Percentiles rank a stretch among this genome's conserved stretches.
phyloP scores from a whole-genome alignment of 2,329 filamentous ascomycete genomes.

The Hymenoscyphus infarciens region DNA sequence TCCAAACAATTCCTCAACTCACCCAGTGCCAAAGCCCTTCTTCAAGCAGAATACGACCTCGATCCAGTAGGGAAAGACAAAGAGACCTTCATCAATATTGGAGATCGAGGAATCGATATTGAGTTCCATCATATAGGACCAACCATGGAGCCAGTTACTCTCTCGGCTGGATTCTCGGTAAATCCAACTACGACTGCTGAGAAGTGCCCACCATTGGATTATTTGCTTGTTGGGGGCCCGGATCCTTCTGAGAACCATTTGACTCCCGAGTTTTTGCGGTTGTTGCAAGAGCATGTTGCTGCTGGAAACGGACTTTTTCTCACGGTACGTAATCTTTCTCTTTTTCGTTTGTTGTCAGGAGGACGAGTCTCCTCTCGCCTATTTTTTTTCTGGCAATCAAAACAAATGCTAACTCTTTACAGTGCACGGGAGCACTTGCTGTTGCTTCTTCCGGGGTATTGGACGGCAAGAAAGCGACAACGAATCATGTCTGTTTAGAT shows the following conservation, averaged over 20 bases:
- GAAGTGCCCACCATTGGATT: slow-evolving; percentile 38
- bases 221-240: slow-evolving; percentile 38
- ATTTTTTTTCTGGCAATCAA: too few species aligned
- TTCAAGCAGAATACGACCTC: neutral
- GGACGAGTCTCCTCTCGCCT: too few species aligned
- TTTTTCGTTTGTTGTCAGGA: too few species aligned
- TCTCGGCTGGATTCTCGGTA: slow-evolving; percentile 17
- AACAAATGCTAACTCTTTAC: too few species aligned
- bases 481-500: slow-evolving; percentile 39
- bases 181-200: slow-evolving; percentile 32
- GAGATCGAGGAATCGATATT: slow-evolving; percentile 24
- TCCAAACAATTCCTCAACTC: slow-evolving; percentile 8
- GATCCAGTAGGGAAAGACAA: slow-evolving; percentile 7
- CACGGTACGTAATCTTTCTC: slow-evolving; percentile 16
- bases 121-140: slow-evolving; percentile 28
- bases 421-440: slow-evolving; percentile 38
- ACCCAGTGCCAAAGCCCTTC: neutral
- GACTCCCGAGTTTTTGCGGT: slow-evolving; percentile 31
- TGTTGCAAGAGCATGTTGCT: slow-evolving; percentile 37
- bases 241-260: slow-evolving; percentile 32
- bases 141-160: slow-evolving; percentile 24
- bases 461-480: slow-evolving; percentile 42
- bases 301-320: slow-evolving; percentile 38
- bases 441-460: slow-evolving; percentile 38
- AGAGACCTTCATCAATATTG: slow-evolving; percentile 3